Evolutionary conservation across 805 yeast genomes (phyloP).

Genomic region (Yamadazyma sp.): DNA sequence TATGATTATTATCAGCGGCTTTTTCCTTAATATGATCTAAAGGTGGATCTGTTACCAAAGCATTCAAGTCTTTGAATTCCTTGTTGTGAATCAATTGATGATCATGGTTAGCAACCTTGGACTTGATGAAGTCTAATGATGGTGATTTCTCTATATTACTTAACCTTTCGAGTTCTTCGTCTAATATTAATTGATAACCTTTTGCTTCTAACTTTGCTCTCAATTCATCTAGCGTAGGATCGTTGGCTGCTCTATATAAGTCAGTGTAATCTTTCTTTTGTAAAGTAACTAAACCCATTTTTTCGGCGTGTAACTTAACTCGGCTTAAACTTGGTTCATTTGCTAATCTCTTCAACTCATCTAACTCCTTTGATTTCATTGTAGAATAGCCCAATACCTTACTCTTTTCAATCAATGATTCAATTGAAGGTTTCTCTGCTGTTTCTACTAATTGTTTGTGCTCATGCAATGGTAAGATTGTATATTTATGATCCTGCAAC

Average conservation of each 20-base stretch:
- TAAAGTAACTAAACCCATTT: conserved; percentile 30
- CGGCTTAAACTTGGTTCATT: conserved; percentile 32
- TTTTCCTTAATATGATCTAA: conserved; percentile 17
- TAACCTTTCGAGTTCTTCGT: conserved; percentile 12
- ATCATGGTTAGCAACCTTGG: conserved; percentile 5
- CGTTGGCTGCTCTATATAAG: conserved; percentile 25
- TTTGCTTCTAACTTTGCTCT: conserved; percentile 14
- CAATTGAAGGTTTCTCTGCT: conserved; percentile 20
- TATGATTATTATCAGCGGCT: conserved; percentile 17
- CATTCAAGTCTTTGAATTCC: conserved; percentile 22
- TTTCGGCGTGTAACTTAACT: conserved; percentile 33
- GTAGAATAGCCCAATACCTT: conserved; percentile 13
- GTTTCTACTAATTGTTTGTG: conserved; percentile 10
- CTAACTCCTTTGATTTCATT: conserved; percentile 14
- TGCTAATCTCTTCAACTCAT: conserved; percentile 20
- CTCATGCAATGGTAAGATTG: conserved; percentile 14
- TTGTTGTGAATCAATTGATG: conserved; percentile 5
- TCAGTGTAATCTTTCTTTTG: conserved; percentile 30
- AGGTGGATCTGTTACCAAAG: conserved; percentile 21
- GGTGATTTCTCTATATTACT: conserved; percentile 6
- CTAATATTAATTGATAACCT: conserved; percentile 11
- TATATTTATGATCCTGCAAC: conserved; percentile 8
- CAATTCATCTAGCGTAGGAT: conserved; percentile 26
- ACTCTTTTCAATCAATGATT: conserved; percentile 14
- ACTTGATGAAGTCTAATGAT: conserved; percentile 6